Evolutionary conservation across 331 rosid genomes (phyloP).

Genomic region (Quercus phellos): DNA sequence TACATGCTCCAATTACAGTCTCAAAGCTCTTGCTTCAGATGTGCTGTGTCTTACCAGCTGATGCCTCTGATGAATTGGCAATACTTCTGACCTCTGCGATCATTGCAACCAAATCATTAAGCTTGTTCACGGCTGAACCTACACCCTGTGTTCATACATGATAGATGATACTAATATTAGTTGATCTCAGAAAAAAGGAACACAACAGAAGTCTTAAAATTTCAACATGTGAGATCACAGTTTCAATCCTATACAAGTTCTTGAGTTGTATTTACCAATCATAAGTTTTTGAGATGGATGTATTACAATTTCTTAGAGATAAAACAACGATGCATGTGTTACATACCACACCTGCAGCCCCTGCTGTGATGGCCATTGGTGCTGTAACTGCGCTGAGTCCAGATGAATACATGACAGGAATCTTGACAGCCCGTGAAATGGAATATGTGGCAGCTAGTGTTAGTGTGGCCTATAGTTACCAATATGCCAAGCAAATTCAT

Average conservation of each 20-base stretch:
- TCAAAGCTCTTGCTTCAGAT: constrained; percentile 32
- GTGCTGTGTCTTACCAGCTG: constrained; percentile 20
- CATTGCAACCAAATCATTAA: constrained; percentile 81
- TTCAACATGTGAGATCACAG: neutral
- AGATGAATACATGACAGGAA: constrained; percentile 85
- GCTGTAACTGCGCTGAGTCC: constrained; percentile 84
- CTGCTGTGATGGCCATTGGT: constrained; percentile 91
- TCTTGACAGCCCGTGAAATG: constrained; percentile 76
- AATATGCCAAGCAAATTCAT: constrained; percentile 5
- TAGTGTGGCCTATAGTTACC: constrained; percentile 61
- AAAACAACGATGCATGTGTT: neutral
- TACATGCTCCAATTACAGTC: constrained; percentile 9
- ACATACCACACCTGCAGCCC: constrained; percentile 93
- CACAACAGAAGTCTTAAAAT: neutral
- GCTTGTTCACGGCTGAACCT: constrained; percentile 85
- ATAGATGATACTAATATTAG: constrained; percentile 19
- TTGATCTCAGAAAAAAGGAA: neutral
- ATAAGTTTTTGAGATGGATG: neutral
- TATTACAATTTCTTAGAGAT: neutral
- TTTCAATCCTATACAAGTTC: neutral
- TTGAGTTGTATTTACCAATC: neutral
- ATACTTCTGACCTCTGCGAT: constrained; percentile 83
- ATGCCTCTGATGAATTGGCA: constrained; percentile 50
- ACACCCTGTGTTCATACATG: constrained; percentile 55
- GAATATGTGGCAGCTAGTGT: constrained; percentile 90